Evolutionary conservation across 2,329 filamentous ascomycete genomes (phyloP).

Genomic region (Podosphaera xanthii): DNA sequence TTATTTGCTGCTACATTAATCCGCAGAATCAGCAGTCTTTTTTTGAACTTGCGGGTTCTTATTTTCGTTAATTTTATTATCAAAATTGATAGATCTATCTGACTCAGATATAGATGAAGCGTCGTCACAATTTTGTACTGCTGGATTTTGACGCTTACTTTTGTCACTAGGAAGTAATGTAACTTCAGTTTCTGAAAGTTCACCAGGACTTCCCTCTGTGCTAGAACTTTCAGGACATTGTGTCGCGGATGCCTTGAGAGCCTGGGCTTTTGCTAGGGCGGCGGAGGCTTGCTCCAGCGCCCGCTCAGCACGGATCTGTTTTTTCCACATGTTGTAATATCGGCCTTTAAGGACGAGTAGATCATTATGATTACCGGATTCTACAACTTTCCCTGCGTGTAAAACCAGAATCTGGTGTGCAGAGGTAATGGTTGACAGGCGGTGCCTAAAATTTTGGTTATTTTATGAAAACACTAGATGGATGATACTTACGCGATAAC

Average conservation of each 20-base stretch:
- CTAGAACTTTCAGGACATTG: constrained; percentile 12
- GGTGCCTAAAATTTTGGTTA: constrained; percentile 37
- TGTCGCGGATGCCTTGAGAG: constrained; percentile 10
- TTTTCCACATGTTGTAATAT: constrained; percentile 70
- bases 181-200: constrained; percentile 5
- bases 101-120: background rate
- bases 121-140: background rate
- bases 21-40: background rate
- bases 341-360: constrained; percentile 46
- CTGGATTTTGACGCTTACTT: background rate
- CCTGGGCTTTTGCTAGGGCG: constrained; percentile 13
- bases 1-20: background rate
- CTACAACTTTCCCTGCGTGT: constrained; percentile 52
- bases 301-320: constrained; percentile 59
- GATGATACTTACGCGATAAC: constrained; percentile 57
- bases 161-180: background rate
- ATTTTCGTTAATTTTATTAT: background rate
- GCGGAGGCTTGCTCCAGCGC: constrained; percentile 34
- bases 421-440: constrained; percentile 69
- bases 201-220: constrained; percentile 10
- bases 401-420: constrained; percentile 74
- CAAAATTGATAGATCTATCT: background rate
- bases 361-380: constrained; percentile 59
- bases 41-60: background rate
- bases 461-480: background rate